Evolutionary conservation across 768 basidiomycete species (phyloP).

Genomic region (Rickenella mellea): DNA sequence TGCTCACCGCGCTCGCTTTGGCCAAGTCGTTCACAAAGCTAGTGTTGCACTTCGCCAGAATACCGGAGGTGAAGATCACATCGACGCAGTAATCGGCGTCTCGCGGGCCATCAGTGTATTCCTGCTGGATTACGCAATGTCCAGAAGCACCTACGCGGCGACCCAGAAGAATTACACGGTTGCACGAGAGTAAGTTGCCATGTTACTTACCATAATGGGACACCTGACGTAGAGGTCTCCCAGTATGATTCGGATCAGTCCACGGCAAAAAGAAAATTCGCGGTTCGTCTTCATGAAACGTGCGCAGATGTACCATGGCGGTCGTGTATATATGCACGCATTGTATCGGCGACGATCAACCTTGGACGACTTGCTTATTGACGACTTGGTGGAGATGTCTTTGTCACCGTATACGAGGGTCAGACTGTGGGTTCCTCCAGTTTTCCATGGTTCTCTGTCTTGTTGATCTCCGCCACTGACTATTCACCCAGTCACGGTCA

Average conservation of each 20-base stretch:
- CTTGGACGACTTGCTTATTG: slow-evolving; percentile 62
- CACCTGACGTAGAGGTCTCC: slow-evolving; percentile 6
- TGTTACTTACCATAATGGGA: not conserved
- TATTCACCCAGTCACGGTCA: slow-evolving; percentile 50
- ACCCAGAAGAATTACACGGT: slow-evolving; percentile 61
- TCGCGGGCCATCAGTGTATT: slow-evolving; percentile 69
- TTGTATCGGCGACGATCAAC: slow-evolving; percentile 64
- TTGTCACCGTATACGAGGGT: slow-evolving; percentile 74
- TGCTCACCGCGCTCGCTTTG: slow-evolving; percentile 53
- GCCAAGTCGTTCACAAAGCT: slow-evolving; percentile 56
- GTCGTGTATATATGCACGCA: slow-evolving; percentile 68
- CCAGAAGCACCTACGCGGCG: slow-evolving; percentile 44
- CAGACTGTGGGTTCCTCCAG: slow-evolving; percentile 42
- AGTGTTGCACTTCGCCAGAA: slow-evolving; percentile 53
- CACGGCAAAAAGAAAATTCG: slow-evolving; percentile 66
- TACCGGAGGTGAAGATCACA: slow-evolving; percentile 67
- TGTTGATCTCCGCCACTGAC: not conserved
- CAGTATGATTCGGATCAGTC: slow-evolving; percentile 59
- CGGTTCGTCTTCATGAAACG: slow-evolving; percentile 68
- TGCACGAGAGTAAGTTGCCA: slow-evolving; percentile 43
- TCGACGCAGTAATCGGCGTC: slow-evolving; percentile 73
- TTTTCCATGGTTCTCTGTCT: not conserved
- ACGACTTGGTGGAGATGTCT: slow-evolving; percentile 63
- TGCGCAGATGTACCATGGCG: slow-evolving; percentile 69
- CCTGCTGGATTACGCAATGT: slow-evolving; percentile 63